Evolutionary conservation across 495 filamentous ascomycete species (phyloP).

Genomic region (Elaphomyces granulatus): DNA sequence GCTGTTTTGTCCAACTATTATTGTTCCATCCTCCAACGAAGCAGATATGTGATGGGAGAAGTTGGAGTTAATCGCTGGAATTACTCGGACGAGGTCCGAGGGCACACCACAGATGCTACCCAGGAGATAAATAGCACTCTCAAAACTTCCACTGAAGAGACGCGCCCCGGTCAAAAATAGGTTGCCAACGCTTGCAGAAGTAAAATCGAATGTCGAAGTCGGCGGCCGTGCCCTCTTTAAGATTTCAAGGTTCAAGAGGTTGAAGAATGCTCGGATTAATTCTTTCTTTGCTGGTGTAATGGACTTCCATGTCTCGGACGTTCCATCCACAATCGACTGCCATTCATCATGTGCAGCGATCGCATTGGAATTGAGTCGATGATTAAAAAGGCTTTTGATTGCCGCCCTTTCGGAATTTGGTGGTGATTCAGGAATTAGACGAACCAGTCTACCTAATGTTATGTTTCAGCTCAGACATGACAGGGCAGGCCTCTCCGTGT

Average conservation of each 20-base stretch:
- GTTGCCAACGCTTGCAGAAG: slow-evolving; percentile 81
- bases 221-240: slow-evolving; percentile 69
- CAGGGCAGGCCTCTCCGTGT: no score
- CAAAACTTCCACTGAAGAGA: slow-evolving; percentile 68
- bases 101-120: slow-evolving; percentile 70
- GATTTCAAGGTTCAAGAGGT: slow-evolving; percentile 77
- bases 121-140: slow-evolving; percentile 69
- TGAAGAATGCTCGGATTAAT: slow-evolving; percentile 81
- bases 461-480: no score
- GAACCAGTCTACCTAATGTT: slow-evolving; percentile 62
- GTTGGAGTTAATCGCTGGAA: slow-evolving; percentile 87
- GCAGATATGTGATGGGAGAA: slow-evolving; percentile 90
- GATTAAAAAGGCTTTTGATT: slow-evolving; percentile 71
- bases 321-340: slow-evolving; percentile 78
- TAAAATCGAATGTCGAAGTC: slow-evolving; percentile 71
- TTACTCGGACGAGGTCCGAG: slow-evolving; percentile 49
- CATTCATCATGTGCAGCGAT: slow-evolving; percentile 44
- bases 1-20: slow-evolving; percentile 84
- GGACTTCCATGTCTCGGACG: slow-evolving; percentile 54
- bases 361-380: slow-evolving; percentile 51
- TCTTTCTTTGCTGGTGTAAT: slow-evolving; percentile 79
- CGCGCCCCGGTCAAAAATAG: slow-evolving; percentile 78
- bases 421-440: slow-evolving; percentile 61
- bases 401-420: slow-evolving; percentile 49
- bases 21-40: slow-evolving; percentile 55